These are phyloP conservation scores for Hypoxylon sp. DNA, from an alignment of 2,329 filamentous ascomycete genomes.

Conservation along the genomic window DNA sequence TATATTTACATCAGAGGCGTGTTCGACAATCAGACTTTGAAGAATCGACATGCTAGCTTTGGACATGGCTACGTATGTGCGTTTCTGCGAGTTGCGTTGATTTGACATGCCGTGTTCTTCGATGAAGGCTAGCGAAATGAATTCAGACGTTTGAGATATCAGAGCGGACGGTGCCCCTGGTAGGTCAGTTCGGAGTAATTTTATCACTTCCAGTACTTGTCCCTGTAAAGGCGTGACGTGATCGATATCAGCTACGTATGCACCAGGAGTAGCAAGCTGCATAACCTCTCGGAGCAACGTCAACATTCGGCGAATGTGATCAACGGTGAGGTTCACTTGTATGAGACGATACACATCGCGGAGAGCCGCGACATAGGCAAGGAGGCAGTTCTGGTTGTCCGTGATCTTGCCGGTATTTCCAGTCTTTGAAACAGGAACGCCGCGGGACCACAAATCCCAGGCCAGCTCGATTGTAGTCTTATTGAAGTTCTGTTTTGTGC, in stretches of 20 bases:
- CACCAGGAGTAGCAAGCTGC: constrained; percentile 75
- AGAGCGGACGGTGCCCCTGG: constrained; percentile 77
- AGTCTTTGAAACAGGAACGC: constrained; percentile 68
- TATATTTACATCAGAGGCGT: constrained; percentile 75
- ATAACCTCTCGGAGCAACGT: constrained; percentile 79
- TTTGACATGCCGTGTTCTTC: constrained; percentile 55
- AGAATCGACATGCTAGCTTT: constrained; percentile 84
- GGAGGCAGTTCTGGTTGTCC: constrained; percentile 85
- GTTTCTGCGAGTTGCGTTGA: constrained; percentile 62
- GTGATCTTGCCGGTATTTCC: constrained; percentile 61
- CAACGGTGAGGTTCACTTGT: constrained; percentile 72
- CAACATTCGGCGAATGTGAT: constrained; percentile 77
- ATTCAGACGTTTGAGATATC: constrained; percentile 77
- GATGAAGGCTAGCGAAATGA: constrained; percentile 78
- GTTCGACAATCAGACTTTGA: constrained; percentile 70
- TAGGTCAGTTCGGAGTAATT: constrained; percentile 76
- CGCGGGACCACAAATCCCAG: constrained; percentile 79
- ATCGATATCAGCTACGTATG: constrained; percentile 81
- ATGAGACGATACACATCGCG: constrained; percentile 84
- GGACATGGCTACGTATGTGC: constrained; percentile 91
- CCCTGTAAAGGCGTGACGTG: constrained; percentile 80
- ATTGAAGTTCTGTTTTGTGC: constrained; percentile 62
- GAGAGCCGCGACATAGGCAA: constrained; percentile 85
- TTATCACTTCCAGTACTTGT: constrained; percentile 77
- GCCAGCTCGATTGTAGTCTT: constrained; percentile 70